A percentile compares a stretch with the other conserved stretches of the same genome.
Conservation (phyloP, 805 yeast genomes). For the Candida fluviatilis region DNA sequence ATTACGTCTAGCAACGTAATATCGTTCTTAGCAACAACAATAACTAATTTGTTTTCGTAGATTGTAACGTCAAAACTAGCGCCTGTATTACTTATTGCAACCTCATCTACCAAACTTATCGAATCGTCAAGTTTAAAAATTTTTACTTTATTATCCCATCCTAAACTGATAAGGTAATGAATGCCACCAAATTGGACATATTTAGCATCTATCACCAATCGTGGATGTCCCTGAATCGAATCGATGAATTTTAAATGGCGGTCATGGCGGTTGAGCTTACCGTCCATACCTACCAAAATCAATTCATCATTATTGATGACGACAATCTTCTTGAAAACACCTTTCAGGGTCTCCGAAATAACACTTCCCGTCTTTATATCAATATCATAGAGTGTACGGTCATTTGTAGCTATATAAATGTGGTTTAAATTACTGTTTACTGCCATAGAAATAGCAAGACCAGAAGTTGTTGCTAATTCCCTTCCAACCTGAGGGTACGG, state of each 20-base stretch:
- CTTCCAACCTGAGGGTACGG: constrained; percentile 24
- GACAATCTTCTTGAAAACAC: constrained; percentile 34
- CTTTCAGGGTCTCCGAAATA: constrained; percentile 15
- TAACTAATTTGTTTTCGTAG: constrained; percentile 25
- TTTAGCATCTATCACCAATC: constrained; percentile 37
- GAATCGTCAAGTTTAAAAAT: constrained; percentile 24
- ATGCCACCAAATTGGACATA: constrained; percentile 13
- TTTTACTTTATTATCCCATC: constrained; percentile 52
- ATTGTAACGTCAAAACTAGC: constrained; percentile 43
- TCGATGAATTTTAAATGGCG: constrained; percentile 7
- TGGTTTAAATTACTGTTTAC: constrained; percentile 4
- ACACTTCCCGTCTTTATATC: constrained; percentile 14
- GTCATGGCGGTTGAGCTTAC: constrained; percentile 24
- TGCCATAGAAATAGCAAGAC: constrained; percentile 22
- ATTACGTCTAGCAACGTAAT: constrained; percentile 54
- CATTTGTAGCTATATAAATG: constrained; percentile 17
- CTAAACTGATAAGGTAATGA: constrained; percentile 48
- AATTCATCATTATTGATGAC: constrained; percentile 21
- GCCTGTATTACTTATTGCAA: constrained; percentile 39
- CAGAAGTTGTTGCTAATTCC: constrained; percentile 12
- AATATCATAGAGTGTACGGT: constrained; percentile 14
- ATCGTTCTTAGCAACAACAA: constrained; percentile 58
- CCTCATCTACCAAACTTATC: constrained; percentile 3
- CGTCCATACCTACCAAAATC: constrained; percentile 52
- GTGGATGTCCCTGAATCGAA: constrained; percentile 28